Evolutionary conservation across 2,329 filamentous ascomycete species (phyloP).

Genomic region (Fusarium sp.): DNA sequence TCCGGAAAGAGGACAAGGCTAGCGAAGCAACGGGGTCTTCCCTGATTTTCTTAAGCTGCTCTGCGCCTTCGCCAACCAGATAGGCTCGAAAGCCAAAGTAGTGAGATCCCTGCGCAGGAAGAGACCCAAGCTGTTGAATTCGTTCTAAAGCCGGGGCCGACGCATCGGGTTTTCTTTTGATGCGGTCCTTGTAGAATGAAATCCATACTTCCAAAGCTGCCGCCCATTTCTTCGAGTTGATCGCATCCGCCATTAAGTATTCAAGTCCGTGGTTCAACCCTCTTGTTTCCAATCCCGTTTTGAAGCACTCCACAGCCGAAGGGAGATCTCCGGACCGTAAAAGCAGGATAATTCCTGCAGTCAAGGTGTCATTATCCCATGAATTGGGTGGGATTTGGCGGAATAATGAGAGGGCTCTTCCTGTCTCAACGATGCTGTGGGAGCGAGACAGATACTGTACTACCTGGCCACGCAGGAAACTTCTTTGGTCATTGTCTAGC

Average conservation of each 20-base stretch:
- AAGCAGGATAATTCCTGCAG: conserved; percentile 53
- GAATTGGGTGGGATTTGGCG: conserved; percentile 45
- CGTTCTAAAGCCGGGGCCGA: conserved; percentile 21
- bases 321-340: conserved; percentile 51
- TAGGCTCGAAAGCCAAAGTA: conserved; percentile 49
- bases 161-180: neutral
- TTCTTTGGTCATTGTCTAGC: conserved; percentile 46
- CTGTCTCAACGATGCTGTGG: conserved; percentile 53
- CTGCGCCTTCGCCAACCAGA: conserved; percentile 41
- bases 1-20: conserved; percentile 43
- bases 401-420: conserved; percentile 58
- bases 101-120: conserved; percentile 43
- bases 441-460: conserved; percentile 56
- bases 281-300: conserved; percentile 47
- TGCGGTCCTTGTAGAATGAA: conserved; percentile 42
- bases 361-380: conserved; percentile 54
- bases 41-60: conserved; percentile 36
- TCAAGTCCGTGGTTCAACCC: conserved; percentile 54
- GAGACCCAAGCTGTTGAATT: conserved; percentile 35
- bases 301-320: conserved; percentile 53
- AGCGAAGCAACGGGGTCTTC: conserved; percentile 28
- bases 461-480: conserved; percentile 45
- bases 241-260: conserved; percentile 52
- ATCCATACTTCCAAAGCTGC: conserved; percentile 50
- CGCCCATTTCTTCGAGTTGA: conserved; percentile 51